phyloP scores from a whole-genome alignment of 495 filamentous ascomycete genomes.

The Rusavskia elegans region DNA sequence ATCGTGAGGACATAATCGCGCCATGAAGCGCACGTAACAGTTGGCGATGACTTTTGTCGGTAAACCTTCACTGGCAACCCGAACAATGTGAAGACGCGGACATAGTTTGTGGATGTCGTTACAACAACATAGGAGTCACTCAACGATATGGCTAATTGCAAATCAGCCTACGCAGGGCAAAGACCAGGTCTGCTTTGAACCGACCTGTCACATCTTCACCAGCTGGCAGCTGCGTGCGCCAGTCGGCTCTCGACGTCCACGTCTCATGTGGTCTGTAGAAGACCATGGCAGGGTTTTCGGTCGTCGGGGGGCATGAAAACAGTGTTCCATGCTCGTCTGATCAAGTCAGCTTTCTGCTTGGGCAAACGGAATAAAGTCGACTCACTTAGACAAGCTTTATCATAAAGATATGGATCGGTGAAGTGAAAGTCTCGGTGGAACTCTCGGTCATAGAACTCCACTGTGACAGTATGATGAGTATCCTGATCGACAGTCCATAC shows the following conservation, averaged over 20 bases:
- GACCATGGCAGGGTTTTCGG: conserved; percentile 58
- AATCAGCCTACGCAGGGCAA: not conserved
- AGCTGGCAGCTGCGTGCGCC: conserved; percentile 68
- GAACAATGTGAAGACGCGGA: conserved; percentile 83
- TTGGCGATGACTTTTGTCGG: conserved; percentile 73
- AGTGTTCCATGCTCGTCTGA: conserved; percentile 65
- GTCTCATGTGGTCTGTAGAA: conserved; percentile 96
- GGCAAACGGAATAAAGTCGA: not conserved
- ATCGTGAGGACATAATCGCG: conserved; percentile 86
- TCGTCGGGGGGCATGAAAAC: conserved; percentile 65
- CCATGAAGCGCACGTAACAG: conserved; percentile 85
- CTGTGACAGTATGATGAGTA: conserved; percentile 84
- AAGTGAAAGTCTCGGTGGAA: conserved; percentile 87
- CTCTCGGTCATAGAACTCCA: conserved; percentile 93
- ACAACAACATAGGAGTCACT: conserved; percentile 83
- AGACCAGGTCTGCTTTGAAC: not conserved
- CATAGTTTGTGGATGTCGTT: conserved; percentile 69
- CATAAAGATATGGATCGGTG: conserved; percentile 86
- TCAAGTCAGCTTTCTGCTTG: not conserved
- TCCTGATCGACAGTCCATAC: conserved; percentile 97
- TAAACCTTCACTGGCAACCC: conserved; percentile 80
- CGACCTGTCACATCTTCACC: conserved; percentile 58
- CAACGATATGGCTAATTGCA: conserved; percentile 56
- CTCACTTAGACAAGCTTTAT: conserved; percentile 75
- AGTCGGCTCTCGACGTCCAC: conserved; percentile 82